Base-by-base conservation (phyloP, 805 yeast genomes). In the Saccharomycopsis sp. region DNA sequence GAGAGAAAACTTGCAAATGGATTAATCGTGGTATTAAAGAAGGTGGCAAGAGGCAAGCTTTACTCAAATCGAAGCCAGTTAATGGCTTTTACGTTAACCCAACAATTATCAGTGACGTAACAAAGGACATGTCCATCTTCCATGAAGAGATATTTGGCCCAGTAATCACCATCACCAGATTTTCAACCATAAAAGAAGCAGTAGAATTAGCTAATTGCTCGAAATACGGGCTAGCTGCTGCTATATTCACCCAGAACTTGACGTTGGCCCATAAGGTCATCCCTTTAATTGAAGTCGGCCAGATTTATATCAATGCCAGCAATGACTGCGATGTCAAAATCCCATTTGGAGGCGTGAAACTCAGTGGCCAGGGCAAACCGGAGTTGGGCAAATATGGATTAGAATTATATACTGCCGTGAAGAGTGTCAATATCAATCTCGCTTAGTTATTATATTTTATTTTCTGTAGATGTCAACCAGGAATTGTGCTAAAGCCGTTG, bases 301-400 rank as follows among this genome's bases (percentile, higher is more conserved):
- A 71, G 67, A 71, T 76, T 36, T 77, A 78, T 77, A 68, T 77
- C 54, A 77, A 77, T 60, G 68, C 78, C 1, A 74, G 75, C 51
- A 77, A 77, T 56, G 79, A 74, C 48, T 68, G 72, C 8, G 77
- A 75, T 53, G 63, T 69, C 42, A 72, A 72, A 58, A 65, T 74
- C 50, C 85, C 85, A 43, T 80, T 80, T 51, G 86, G 86, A 39
- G 85, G 85, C 57, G 78, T 77, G 31, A 80, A 80, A 60, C 66
- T 71, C 71, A 68, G 76, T 57, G 85, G 86, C 54, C 66, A 76
- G 45, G 84, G 85, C 39, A 70, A 85, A 59, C n/a, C n/a, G n/a
- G 85, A 80, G 60, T 65, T 79, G 47, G 85, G 85, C 29, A 74
- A 75, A 51, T 75, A 78, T 54, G 85, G 84, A n/a, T 59, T 79